Evolutionary conservation across 164 flowering plant genomes (phyloP), one percentile per base, ranked within the genome.

Genomic region (Nymphaea thermarum): DNA sequence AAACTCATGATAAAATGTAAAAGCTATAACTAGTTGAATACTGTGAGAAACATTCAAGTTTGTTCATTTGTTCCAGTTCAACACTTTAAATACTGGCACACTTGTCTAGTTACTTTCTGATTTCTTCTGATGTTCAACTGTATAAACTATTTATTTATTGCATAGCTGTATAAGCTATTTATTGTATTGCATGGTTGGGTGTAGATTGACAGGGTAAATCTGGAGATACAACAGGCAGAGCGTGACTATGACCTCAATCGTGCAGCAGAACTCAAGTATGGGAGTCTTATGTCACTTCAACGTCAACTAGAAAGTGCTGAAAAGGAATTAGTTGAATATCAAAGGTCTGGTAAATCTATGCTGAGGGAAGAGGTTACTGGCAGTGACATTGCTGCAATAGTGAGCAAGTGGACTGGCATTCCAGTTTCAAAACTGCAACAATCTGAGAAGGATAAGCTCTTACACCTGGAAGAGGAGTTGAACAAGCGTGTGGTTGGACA

Each of bases 321-420:
- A 64, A 87, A 87, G 67, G 96, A 90, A 72, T 74, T 91, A 66
- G 83, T 75, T 75, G 98, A 90, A 71, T 91, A 90, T 65, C 75
- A 88, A 77, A 86, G 72, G 12, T 87, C 96, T 36, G 99, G 99
- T 60, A 94, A 94, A 68, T 91, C 99, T 51, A 91, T 94, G 99
- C 77, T 94, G 36, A 82, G 96, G 70, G 99, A 94, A 79, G 98
- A 91, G 80, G 99, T 94, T 36, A 80, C 87, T 0, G 98, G 84
- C 14, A 71, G 63, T 71, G 99, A 94, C 70, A 90, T 94, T 72
- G 96, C 99, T 47, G 98, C 91, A 78, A 87, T 94, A 66, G 98
- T 94, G 4, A 90, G 96, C 67, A 91, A 94, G 71, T 95, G 99
- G 99, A 95, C 99, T 5, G 99, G 98, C 42, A 92, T 92, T 69